Percentiles rank a stretch among this genome's conserved stretches.
Evolutionary conservation across 106 monocot genomes (phyloP).

Genomic region (Agapanthus africanus): DNA sequence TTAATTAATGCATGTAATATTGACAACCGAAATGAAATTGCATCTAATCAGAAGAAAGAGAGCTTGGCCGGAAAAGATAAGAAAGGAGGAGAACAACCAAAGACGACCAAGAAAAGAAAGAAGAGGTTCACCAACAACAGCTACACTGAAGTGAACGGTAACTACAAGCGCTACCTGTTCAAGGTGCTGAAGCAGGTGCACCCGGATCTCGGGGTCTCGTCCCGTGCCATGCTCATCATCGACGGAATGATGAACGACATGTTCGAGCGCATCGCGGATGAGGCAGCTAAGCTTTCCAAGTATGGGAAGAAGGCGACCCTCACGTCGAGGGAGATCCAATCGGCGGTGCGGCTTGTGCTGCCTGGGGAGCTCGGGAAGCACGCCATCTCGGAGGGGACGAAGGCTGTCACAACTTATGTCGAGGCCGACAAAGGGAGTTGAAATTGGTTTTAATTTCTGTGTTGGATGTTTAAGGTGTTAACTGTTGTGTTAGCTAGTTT

Average conservation of each 20-base stretch:
- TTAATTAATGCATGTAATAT: too few relatives aligned
- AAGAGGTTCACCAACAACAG: not conserved
- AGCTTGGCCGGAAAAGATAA: too few relatives aligned
- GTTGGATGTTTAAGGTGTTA: too few relatives aligned
- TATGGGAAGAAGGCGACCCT: slow-evolving; percentile 13
- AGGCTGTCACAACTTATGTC: not conserved
- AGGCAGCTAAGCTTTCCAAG: slow-evolving; percentile 21
- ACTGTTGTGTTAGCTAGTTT: too few relatives aligned
- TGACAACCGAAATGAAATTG: too few relatives aligned
- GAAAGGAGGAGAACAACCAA: too few relatives aligned
- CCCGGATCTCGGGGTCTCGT: slow-evolving; percentile 25
- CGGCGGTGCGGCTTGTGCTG: slow-evolving; percentile 25
- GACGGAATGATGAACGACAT: slow-evolving; percentile 43
- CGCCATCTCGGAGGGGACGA: slow-evolving; percentile 25
- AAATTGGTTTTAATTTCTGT: too few relatives aligned
- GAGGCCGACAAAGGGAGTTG: not conserved
- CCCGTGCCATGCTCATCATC: slow-evolving; percentile 26
- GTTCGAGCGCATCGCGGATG: slow-evolving; percentile 34
- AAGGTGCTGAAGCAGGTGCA: slow-evolving; percentile 43
- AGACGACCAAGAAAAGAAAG: not conserved
- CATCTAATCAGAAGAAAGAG: too few relatives aligned
- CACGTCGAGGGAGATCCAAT: slow-evolving; percentile 12
- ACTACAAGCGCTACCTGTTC: slow-evolving; percentile 37
- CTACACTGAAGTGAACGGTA: slow-evolving; percentile 2
- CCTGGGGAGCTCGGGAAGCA: slow-evolving; percentile 37